A percentile compares a stretch with the other conserved stretches of the same genome.
phyloP scores from a whole-genome alignment of 2,329 filamentous ascomycete species.

The Pseudocercospora musae region DNA sequence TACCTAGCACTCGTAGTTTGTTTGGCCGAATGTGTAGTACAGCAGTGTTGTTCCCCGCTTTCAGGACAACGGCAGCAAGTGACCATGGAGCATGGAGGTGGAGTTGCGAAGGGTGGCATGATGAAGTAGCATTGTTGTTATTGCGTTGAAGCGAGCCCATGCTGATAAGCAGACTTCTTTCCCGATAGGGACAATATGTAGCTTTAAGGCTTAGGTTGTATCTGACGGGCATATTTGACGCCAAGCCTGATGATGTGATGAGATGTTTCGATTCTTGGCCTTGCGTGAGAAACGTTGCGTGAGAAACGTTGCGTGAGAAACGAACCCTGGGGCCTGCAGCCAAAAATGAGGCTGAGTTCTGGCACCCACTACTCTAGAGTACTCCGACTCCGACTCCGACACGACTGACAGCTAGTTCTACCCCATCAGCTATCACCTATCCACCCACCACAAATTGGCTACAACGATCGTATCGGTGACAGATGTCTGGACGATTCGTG shows the following conservation, averaged over 20 bases:
- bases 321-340: not conserved
- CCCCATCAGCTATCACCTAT: no score
- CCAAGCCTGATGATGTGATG: no score
- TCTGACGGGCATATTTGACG: not conserved
- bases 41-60: not conserved
- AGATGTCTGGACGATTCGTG: constrained; percentile 70
- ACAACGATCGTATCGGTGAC: not conserved
- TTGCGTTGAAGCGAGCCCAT: not conserved
- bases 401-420: no score
- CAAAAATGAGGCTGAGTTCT: not conserved
- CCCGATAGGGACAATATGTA: no score
- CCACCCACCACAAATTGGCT: not conserved
- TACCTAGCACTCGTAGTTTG: not conserved
- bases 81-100: not conserved
- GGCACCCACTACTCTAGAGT: not conserved
- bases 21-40: not conserved
- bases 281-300: no score
- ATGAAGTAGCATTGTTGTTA: not conserved
- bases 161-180: not conserved
- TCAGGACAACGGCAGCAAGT: not conserved
- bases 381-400: no score
- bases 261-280: not conserved
- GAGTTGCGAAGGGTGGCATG: not conserved
- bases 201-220: no score
- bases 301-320: not conserved